phyloP scores from a whole-genome alignment of 495 filamentous ascomycete species.

The Hyaloscypha variabilis region DNA sequence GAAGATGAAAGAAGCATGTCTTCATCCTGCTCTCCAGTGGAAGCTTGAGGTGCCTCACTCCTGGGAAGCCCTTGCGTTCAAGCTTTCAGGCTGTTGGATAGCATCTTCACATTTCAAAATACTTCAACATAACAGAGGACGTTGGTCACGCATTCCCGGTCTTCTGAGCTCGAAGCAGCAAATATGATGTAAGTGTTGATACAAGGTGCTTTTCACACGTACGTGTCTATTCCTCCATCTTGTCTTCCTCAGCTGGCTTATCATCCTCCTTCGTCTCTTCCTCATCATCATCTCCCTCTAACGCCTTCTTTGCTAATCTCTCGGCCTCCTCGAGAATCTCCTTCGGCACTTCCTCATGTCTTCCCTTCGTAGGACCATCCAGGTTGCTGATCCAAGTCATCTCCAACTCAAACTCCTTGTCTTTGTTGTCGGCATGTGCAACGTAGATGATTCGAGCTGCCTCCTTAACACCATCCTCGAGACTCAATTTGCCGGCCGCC shows the following conservation, averaged over 20 bases:
- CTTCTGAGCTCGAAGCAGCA: slow-evolving; percentile 12
- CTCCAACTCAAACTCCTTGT: slow-evolving; percentile 99
- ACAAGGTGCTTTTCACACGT: slow-evolving; percentile 32
- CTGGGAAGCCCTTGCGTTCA: no score
- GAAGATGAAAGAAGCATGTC: no score
- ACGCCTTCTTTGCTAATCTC: slow-evolving; percentile 74
- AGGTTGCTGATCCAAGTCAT: slow-evolving; percentile 94
- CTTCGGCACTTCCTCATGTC: slow-evolving; percentile 89
- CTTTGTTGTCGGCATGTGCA: slow-evolving; percentile 93
- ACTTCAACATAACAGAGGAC: background rate
- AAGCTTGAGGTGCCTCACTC: no score
- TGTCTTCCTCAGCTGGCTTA: slow-evolving; percentile 53
- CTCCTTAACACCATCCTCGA: slow-evolving; percentile 91
- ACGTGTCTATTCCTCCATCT: slow-evolving; percentile 71
- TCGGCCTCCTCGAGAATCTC: slow-evolving; percentile 89
- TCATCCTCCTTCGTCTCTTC: slow-evolving; percentile 53
- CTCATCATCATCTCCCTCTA: slow-evolving; percentile 75
- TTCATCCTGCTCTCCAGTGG: no score
- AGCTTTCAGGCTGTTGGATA: no score
- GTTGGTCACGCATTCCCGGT: background rate
- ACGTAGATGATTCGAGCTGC: slow-evolving; percentile 95
- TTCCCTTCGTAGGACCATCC: slow-evolving; percentile 85
- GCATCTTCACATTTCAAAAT: background rate
- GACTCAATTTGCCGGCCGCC: slow-evolving; percentile 69
- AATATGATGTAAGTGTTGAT: slow-evolving; percentile 26